Percentiles rank a stretch among this genome's conserved stretches.
These are phyloP conservation scores for Magnusiomyces clavatus DNA, from an alignment of 1,139 yeast genomes.

Conservation along the genomic window DNA sequence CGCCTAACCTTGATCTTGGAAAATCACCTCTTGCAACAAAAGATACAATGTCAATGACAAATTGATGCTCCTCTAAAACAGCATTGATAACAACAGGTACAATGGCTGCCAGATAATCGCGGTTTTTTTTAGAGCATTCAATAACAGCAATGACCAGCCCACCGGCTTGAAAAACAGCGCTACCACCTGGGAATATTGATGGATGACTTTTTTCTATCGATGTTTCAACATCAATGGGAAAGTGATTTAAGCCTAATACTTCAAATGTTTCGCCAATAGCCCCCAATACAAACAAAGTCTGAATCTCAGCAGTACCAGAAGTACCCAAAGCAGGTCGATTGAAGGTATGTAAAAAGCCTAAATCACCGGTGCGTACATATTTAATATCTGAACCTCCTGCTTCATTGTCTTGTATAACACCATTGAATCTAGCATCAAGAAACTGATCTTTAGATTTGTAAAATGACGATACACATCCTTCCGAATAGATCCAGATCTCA, in stretches of 20 bases:
- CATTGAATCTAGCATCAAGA: slow-evolving; percentile 45
- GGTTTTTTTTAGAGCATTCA: slow-evolving; percentile 40
- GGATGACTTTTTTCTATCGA: slow-evolving; percentile 64
- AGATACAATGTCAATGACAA: slow-evolving; percentile 79
- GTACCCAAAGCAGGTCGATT: slow-evolving; percentile 36
- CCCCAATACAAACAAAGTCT: slow-evolving; percentile 80
- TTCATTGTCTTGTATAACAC: slow-evolving; percentile 41
- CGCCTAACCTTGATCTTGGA: slow-evolving; percentile 64
- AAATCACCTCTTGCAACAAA: slow-evolving; percentile 61
- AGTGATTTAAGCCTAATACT: slow-evolving; percentile 82
- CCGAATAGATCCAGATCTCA: slow-evolving; percentile 93
- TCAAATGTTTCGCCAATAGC: slow-evolving; percentile 85
- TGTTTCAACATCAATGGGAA: slow-evolving; percentile 75
- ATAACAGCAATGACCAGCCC: slow-evolving; percentile 75
- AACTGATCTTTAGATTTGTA: slow-evolving; percentile 44
- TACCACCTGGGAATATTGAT: slow-evolving; percentile 48
- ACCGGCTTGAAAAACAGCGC: slow-evolving; percentile 73
- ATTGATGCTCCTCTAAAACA: slow-evolving; percentile 72
- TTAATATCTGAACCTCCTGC: slow-evolving; percentile 51
- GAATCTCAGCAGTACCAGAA: slow-evolving; percentile 46
- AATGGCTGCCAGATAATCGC: slow-evolving; percentile 52
- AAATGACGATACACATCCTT: slow-evolving; percentile 64
- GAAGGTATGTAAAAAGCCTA: slow-evolving; percentile 82
- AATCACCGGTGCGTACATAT: slow-evolving; percentile 85
- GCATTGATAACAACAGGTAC: slow-evolving; percentile 80